Evolutionary conservation across 129 eudicot species (phyloP).

Genomic region (Chrysanthemum makinoi): DNA sequence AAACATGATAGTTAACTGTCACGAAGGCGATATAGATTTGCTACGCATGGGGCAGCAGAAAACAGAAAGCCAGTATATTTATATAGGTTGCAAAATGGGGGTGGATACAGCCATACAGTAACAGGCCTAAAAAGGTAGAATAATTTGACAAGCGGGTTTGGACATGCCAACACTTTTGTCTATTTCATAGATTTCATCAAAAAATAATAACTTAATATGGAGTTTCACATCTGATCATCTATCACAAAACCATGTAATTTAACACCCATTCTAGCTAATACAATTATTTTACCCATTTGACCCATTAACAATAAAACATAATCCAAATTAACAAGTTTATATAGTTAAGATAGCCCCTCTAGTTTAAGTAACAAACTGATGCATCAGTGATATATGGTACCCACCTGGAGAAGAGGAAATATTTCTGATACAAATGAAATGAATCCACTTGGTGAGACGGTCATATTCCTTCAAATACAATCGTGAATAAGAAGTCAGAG

Average conservation of each 20-base stretch:
- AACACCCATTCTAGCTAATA: not conserved
- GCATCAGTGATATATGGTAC: not conserved
- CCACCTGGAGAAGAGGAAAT: constrained; percentile 91
- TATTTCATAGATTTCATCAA: not conserved
- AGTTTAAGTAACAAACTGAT: not conserved
- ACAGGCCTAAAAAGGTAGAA: not conserved
- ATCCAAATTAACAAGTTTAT: not conserved
- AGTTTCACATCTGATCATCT: not conserved
- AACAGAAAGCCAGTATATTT: too few species aligned
- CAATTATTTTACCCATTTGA: not conserved
- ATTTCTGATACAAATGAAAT: constrained; percentile 73
- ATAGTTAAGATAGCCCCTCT: not conserved
- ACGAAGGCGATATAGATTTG: not conserved
- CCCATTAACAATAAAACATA: constrained; percentile 3
- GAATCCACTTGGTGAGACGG: constrained; percentile 61
- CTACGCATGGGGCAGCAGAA: too few species aligned
- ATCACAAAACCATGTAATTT: not conserved
- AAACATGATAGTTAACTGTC: not conserved
- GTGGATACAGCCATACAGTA: too few species aligned
- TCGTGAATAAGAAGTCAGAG: constrained; percentile 31
- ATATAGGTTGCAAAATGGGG: too few species aligned
- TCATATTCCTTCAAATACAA: constrained; percentile 55
- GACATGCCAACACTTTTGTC: constrained; percentile 1
- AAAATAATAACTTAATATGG: not conserved
- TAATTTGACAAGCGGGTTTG: not conserved